phyloP scores from a whole-genome alignment of 257 asterid genomes.

The Hygrophila difformis region DNA sequence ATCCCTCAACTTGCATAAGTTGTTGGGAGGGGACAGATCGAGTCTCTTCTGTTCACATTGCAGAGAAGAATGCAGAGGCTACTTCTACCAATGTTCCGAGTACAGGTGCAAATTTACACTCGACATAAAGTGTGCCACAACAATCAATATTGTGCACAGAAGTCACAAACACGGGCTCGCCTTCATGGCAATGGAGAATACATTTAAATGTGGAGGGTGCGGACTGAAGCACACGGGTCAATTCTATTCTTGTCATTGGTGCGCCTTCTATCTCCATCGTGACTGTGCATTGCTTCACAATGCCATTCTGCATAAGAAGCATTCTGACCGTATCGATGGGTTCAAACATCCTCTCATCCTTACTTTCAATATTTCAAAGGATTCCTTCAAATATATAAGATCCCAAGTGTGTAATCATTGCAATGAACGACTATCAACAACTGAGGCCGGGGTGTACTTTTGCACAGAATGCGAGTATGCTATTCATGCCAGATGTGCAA shows the following conservation, averaged over 20 bases:
- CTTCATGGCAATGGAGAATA: too few species aligned
- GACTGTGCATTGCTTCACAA: slow-evolving; percentile 13
- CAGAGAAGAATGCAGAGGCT: too few species aligned
- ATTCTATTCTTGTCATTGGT: background rate
- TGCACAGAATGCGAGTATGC: background rate
- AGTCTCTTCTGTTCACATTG: too few species aligned
- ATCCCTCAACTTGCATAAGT: too few species aligned
- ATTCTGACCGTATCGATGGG: too few species aligned
- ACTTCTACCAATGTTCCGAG: too few species aligned
- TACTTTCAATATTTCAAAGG: background rate
- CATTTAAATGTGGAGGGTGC: slow-evolving; percentile 12
- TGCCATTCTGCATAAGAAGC: background rate
- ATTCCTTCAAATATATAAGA: background rate
- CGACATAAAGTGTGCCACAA: too few species aligned
- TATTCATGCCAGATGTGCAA: slow-evolving; percentile 11
- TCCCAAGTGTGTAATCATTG: background rate
- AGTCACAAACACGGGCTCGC: too few species aligned
- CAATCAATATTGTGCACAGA: too few species aligned
- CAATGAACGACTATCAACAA: too few species aligned
- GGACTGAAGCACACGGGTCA: background rate
- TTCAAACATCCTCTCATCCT: slow-evolving; percentile 9
- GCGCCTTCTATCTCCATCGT: slow-evolving; percentile 14
- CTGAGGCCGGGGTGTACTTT: background rate
- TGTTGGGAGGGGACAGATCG: too few species aligned
- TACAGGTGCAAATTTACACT: too few species aligned